Percentiles rank a stretch among this genome's conserved stretches.
Evolutionary conservation across 805 yeast genomes (phyloP).

Genomic region (Candida wancherniae): DNA sequence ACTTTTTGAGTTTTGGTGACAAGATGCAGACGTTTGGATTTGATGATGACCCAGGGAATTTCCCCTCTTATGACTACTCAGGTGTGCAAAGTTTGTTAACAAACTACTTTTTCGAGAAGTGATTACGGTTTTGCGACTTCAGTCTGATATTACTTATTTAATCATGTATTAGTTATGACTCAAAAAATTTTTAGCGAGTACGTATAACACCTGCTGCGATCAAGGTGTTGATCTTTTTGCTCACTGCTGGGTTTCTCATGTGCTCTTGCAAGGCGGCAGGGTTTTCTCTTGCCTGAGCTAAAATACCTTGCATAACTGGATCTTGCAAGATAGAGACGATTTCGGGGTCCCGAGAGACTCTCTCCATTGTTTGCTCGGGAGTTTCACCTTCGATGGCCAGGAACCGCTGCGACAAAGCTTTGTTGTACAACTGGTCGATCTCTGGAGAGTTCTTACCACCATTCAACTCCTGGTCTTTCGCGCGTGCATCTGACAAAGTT

Average conservation of each 20-base stretch:
- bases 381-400: slow-evolving; percentile 83
- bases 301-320: slow-evolving; percentile 93
- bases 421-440: slow-evolving; percentile 74
- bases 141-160: too few species aligned
- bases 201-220: slow-evolving; percentile 97
- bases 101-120: too few species aligned
- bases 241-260: slow-evolving; percentile 93
- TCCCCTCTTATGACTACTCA: too few species aligned
- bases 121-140: too few species aligned
- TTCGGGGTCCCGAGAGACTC: slow-evolving; percentile 92
- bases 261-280: slow-evolving; percentile 98
- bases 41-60: too few species aligned
- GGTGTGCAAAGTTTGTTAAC: too few species aligned
- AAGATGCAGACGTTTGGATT: too few species aligned
- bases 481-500: slow-evolving; percentile 74
- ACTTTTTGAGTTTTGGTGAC: slow-evolving; percentile 5
- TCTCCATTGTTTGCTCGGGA: slow-evolving; percentile 87
- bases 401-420: slow-evolving; percentile 78
- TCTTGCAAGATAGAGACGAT: slow-evolving; percentile 83
- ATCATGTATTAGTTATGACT: too few species aligned
- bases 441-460: slow-evolving; percentile 58
- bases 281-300: slow-evolving; percentile 88
- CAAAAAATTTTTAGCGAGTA: slow-evolving; percentile 69
- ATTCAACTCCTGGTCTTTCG: slow-evolving; percentile 61
- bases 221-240: slow-evolving; percentile 79